A percentile compares a stretch with the other conserved stretches of the same genome.
These are phyloP conservation scores for Puccinia sorghi DNA, from an alignment of 1,284 basidiomycete species.

Conservation along the genomic window DNA sequence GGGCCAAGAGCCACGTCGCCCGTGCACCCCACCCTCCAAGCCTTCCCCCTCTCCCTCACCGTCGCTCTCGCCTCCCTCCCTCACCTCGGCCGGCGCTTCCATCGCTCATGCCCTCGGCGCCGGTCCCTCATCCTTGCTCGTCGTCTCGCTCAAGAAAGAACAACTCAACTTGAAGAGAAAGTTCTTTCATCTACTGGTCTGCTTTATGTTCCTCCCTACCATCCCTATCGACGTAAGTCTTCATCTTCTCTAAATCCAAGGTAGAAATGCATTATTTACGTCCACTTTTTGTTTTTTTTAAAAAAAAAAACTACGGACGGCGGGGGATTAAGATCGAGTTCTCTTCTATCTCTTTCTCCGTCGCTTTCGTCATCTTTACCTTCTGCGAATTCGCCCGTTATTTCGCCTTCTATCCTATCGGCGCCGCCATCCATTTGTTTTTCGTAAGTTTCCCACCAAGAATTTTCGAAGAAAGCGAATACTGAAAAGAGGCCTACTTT, in stretches of 20 bases:
- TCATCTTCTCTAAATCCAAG: background rate
- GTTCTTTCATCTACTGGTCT: slow-evolving; percentile 93
- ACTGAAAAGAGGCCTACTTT: too few relatives aligned
- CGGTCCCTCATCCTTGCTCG: background rate
- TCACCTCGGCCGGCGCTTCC: background rate
- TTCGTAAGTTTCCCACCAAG: too few relatives aligned
- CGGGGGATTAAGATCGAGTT: slow-evolving; percentile 33
- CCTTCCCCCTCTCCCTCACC: slow-evolving; percentile 87
- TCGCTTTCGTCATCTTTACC: slow-evolving; percentile 88
- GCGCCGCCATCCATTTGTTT: slow-evolving; percentile 89
- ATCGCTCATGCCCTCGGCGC: background rate
- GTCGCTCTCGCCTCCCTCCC: slow-evolving; percentile 82
- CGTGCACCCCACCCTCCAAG: slow-evolving; percentile 73
- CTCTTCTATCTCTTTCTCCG: slow-evolving; percentile 68
- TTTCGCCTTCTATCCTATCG: slow-evolving; percentile 96
- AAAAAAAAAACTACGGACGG: too few relatives aligned
- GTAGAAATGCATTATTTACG: background rate
- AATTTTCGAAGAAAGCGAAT: too few relatives aligned
- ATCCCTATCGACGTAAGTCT: slow-evolving; percentile 82
- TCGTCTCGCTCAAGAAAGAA: background rate
- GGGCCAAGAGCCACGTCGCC: slow-evolving; percentile 74
- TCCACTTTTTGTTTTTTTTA: slow-evolving; percentile 49
- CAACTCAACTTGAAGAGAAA: slow-evolving; percentile 86
- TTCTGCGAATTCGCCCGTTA: slow-evolving; percentile 95
- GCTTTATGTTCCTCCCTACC: slow-evolving; percentile 93